Percentiles rank a stretch among this genome's conserved stretches.
phyloP scores from a whole-genome alignment of 1,139 yeast species.

The Sugiyamaella novakii region DNA sequence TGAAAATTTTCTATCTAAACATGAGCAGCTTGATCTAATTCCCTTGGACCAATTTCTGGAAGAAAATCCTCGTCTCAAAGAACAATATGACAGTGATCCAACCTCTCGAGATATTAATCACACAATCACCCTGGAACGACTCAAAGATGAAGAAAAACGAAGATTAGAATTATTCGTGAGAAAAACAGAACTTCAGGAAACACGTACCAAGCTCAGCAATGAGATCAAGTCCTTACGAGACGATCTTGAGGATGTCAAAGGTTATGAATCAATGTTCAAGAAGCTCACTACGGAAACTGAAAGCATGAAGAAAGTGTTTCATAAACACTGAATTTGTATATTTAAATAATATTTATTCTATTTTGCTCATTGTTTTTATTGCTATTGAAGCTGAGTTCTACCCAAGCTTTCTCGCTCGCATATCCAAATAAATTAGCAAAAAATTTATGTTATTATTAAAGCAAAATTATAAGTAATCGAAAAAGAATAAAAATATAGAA shows the following conservation, averaged over 20 bases:
- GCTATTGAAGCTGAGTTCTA: no score
- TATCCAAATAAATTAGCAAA: no score
- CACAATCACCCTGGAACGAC: slow-evolving; percentile 37
- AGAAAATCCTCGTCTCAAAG: slow-evolving; percentile 31
- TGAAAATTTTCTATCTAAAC: slow-evolving; percentile 35
- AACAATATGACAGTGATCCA: background rate
- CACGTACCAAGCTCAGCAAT: slow-evolving; percentile 30
- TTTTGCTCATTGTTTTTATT: no score
- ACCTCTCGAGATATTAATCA: slow-evolving; percentile 27
- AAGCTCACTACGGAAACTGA: slow-evolving; percentile 34
- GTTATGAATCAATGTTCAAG: slow-evolving; percentile 29
- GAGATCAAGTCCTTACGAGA: slow-evolving; percentile 36
- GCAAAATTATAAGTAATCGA: no score
- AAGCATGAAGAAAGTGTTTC: slow-evolving; percentile 32
- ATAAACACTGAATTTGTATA: slow-evolving; percentile 27
- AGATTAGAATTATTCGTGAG: slow-evolving; percentile 35
- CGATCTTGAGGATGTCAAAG: slow-evolving; percentile 34
- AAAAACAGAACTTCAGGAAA: slow-evolving; percentile 33
- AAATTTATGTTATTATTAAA: no score
- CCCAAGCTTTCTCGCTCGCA: no score
- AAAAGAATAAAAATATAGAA: no score
- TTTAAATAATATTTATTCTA: no score
- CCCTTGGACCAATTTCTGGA: slow-evolving; percentile 37
- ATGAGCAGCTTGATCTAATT: slow-evolving; percentile 37
- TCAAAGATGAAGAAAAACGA: slow-evolving; percentile 39